Base-by-base conservation (phyloP, 2,329 filamentous ascomycete species). In the Polychaeton citri region DNA sequence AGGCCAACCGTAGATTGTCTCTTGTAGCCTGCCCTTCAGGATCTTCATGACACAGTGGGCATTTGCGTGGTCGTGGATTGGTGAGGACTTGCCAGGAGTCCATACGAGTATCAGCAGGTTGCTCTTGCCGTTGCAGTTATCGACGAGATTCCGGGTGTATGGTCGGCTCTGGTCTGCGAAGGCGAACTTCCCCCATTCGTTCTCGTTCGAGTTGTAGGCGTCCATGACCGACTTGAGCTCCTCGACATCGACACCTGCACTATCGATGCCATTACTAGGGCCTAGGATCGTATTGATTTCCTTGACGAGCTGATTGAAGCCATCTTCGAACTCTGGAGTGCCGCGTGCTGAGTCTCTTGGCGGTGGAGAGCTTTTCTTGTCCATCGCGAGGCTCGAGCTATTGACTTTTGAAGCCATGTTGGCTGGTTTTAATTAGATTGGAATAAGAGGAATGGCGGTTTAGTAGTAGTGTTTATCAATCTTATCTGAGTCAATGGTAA, bases 21-120 rank as follows among this genome's bases (percentile, higher is more conserved):
- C 87, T 48, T 76, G 81, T 41, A 94, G 65, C 42, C 68, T 71
- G 32, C 87, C 87, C 47, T 76, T 76, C 43, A 94, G 71, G 45
- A 88, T 77, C 59, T 78, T 93, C 84, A 94, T 94, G 48, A 94
- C 66, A 60, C 87, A 95, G 57, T 94, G 87, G 26, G 86, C 83
- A 42, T 88, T 83, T 30, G 64, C 62, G 47, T 69, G 65, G 39
- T 95, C 87, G 55, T 95, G 87, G 53, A 95, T 85, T 8, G 81
- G 79, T 49, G 81, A 88, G 24, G 74, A 74, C 61, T 84, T 84
- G 35, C 81, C 81, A 0, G 87, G 86, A 12, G 77, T 79, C 87
- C 87, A 95, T 26, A 93, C 86, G 28, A 94, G 73, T 33, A 94
- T 74, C 43, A 93, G 72, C 55, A 84, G 57, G 50, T 84, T 84